phyloP scores from a whole-genome alignment of 2,329 filamentous ascomycete species.

The Claviceps africana region DNA sequence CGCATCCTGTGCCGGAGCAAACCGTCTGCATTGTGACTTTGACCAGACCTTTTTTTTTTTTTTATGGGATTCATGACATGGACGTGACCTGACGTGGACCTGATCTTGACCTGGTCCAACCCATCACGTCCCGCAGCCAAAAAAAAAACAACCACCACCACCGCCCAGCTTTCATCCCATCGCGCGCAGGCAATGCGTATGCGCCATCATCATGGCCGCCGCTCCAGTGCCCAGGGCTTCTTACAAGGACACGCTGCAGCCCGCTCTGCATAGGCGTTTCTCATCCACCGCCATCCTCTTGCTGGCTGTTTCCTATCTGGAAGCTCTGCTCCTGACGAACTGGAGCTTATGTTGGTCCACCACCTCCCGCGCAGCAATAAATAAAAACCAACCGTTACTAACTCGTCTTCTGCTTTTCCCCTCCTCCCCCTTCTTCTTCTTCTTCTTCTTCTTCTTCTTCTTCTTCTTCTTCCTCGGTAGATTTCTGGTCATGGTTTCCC shows the following conservation, averaged over 20 bases:
- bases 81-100: no score
- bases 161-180: slow-evolving; percentile 6
- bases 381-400: no score
- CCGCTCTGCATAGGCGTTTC: slow-evolving; percentile 76
- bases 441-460: no score
- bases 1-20: slow-evolving; percentile 1
- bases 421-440: no score
- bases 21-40: not conserved
- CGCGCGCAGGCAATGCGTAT: slow-evolving; percentile 22
- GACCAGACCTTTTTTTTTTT: no score
- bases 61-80: no score
- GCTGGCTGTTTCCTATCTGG: slow-evolving; percentile 56
- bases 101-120: not conserved
- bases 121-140: not conserved
- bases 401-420: no score
- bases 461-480: slow-evolving; percentile 26
- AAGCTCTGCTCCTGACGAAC: slow-evolving; percentile 55
- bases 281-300: slow-evolving; percentile 60
- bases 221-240: slow-evolving; percentile 41
- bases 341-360: slow-evolving; percentile 51
- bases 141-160: not conserved
- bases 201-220: slow-evolving; percentile 35
- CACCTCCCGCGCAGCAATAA: not conserved
- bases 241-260: slow-evolving; percentile 85
- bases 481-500: slow-evolving; percentile 78